Evolutionary conservation across 2,329 filamentous ascomycete species (phyloP), one percentile per base, ranked within the genome.

Genomic region (Teratosphaeria zuluensis): DNA sequence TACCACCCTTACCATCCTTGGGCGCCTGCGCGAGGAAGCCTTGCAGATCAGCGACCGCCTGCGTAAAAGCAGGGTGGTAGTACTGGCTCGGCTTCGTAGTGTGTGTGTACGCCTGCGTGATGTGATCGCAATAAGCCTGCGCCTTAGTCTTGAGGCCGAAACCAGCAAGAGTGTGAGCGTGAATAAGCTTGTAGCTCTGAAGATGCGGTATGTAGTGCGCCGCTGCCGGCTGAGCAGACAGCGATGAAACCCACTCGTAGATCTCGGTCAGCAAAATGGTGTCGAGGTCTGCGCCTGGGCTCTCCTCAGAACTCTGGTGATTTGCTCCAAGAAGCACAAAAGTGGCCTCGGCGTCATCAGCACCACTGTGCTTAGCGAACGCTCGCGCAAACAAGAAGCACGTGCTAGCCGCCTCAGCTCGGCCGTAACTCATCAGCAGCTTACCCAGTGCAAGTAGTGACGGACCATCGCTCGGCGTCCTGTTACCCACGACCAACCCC

Each of bases 211-310:
- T 82, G 53, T 72, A 71, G n/a, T 63, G 57, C 0, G 61, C 63
- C n/a, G 64, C 59, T 0, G 66, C 21, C 31, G 28, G 28, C 14
- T 30, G 28, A 16, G 54, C 24, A 35, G 52, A 62, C 14, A 97
- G 81, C 9, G 89, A 89, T 11, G 90, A 78, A 0, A 89, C 91
- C 71, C 90, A 97, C 71, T 99, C 94, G 68, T 95, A 97, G 0
- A 96, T 85, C 72, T 99, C 94, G 51, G 90, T 97, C n/a, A 99
- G 81, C 55, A 96, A 79, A n/a, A 96, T 83, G 3, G 90, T 83
- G 69, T 97, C 91, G 6, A 89, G 81, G 66, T 97, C 91, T 63
- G 87, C 84, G 56, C 86, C 85, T 55, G 89, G 85, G 19, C 32
- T 51, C 56, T 86, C 82, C 6, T 84, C 81, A 60, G 87, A 82